Base-by-base conservation (phyloP, 495 filamentous ascomycete species). In the Trichocladium antarcticum region DNA sequence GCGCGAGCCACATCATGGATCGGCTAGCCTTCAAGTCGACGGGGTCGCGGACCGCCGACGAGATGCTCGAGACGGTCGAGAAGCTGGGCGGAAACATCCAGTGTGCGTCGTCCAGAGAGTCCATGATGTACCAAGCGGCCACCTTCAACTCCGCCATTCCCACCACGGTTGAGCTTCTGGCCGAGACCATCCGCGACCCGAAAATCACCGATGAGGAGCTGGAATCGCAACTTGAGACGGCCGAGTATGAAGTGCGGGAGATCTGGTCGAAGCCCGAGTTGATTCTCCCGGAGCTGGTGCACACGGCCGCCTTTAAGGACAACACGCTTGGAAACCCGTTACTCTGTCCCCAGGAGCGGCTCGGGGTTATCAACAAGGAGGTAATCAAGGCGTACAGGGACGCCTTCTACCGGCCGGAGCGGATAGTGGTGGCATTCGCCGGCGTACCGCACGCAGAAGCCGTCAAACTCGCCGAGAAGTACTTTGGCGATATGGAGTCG, bases 241-340 rank as follows among this genome's bases (percentile, higher is more conserved):
- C 89, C 3, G 81, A 86, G 37, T 99, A 97, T 56, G 92, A 99
- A 68, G 93, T 99, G 59, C 77, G 76, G 20, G 92, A 99, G 70
- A 99, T 99, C 44, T 99, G 92, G 93, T 84, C 85, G 34, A 96
- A 89, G 71, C 89, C 92, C 5, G 90, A 97, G 57, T 75, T 99
- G 45, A 97, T 99, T 55, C 67, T 99, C 42, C 93, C 93, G 6
- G 92, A 99, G 68, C 64, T 99, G 61, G 80, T 95, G 39, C 93
- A 99, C 61, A 88, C 85, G 74, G 86, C 90, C 2, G 92, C 89
- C 3, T 99, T 87, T 69, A 88, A 87, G 69, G 81, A 84, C 59
- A 97, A 99, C 66, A 99, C 92, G 0, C 69, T 99, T 5, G 92
- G 92, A 6, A 94, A 97, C 63, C 92, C 92, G 5, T 61, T 99